Percentiles rank a stretch among this genome's conserved stretches.
Conservation (phyloP, 2,329 filamentous ascomycete genomes). For the Xylariaceae sp. region DNA sequence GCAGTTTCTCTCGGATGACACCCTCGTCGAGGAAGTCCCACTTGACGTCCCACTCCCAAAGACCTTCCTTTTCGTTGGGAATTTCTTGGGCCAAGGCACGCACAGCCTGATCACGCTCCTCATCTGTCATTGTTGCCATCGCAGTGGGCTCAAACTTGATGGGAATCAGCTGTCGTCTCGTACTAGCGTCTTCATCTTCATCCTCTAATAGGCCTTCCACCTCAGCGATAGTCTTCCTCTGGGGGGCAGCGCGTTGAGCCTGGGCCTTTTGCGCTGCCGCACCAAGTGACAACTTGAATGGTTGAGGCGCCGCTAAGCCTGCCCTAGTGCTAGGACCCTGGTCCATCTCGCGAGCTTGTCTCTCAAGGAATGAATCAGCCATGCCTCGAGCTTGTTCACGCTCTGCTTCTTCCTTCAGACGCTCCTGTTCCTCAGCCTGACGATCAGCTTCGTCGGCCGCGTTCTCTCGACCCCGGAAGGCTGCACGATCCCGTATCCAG, state of each 20-base stretch:
- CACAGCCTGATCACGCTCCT: constrained; percentile 80
- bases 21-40: constrained; percentile 87
- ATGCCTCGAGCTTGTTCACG: constrained; percentile 75
- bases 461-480: constrained; percentile 69
- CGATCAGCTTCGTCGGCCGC: constrained; percentile 80
- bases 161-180: constrained; percentile 72
- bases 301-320: constrained; percentile 57
- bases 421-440: constrained; percentile 70
- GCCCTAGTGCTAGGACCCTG: constrained; percentile 36
- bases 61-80: constrained; percentile 75
- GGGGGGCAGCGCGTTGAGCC: constrained; percentile 51
- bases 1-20: constrained; percentile 78
- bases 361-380: constrained; percentile 87
- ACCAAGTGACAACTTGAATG: constrained; percentile 90
- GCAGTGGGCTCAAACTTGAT: constrained; percentile 74
- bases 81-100: constrained; percentile 84
- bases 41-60: constrained; percentile 90
- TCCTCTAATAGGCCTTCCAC: constrained; percentile 93
- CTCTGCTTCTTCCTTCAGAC: constrained; percentile 63
- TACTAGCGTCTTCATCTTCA: constrained; percentile 74
- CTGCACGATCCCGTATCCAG: constrained; percentile 78
- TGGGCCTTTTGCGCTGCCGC: constrained; percentile 74
- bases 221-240: constrained; percentile 81
- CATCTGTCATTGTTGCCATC: constrained; percentile 70
- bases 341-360: constrained; percentile 74